Base-by-base conservation (phyloP, 176 grass and related monocot genomes). In the Zoysia japonica region DNA sequence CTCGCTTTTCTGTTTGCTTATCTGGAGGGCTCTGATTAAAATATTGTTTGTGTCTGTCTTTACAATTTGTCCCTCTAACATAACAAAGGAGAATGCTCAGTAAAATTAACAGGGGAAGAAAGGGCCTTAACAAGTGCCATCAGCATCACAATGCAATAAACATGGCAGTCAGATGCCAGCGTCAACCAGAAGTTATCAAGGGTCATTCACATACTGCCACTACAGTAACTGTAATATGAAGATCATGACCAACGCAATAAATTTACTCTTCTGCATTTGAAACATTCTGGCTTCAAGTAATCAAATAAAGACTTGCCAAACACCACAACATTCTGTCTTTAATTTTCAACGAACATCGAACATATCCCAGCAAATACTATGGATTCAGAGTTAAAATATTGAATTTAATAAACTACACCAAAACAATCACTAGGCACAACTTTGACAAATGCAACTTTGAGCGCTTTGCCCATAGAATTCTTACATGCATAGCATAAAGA, bases 11-110 rank as follows among this genome's bases (percentile, higher is more conserved):
- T 83, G 69, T 82, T 93, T 90, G 71, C 63, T 91, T 35, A 86
- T 71, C 72, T 94, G 92, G 56, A 94, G 92, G 82, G 92, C 75
- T 87, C 92, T 91, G 54, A 94, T 94, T 61, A 94, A 87, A 82
- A 94, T 91, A 36, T 94, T 94, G 49, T 86, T 89, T 65, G 83
- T 77, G 77, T 94, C 85, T 61, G 92, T 94, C 47, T 91, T 90
- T 48, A 94, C 88, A 74, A 94, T 48, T 71, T 94, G 92, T 13
- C 72, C 91, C 51, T 88, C 92, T 94, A 78, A 49, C 83, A 78
- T 64, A 78, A 68, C 15, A 49, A 80, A 72, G 57, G 57, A 59
- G 3, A 59, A 7, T 39, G 4, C 70, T 71, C 42, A 61, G 52
- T 49, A 45, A 19, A 67, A 79, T 37, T 9, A 68, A 47, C n/a